Conservation (phyloP, 2,329 filamentous ascomycete species). For the Coniochaeta prunicola region DNA sequence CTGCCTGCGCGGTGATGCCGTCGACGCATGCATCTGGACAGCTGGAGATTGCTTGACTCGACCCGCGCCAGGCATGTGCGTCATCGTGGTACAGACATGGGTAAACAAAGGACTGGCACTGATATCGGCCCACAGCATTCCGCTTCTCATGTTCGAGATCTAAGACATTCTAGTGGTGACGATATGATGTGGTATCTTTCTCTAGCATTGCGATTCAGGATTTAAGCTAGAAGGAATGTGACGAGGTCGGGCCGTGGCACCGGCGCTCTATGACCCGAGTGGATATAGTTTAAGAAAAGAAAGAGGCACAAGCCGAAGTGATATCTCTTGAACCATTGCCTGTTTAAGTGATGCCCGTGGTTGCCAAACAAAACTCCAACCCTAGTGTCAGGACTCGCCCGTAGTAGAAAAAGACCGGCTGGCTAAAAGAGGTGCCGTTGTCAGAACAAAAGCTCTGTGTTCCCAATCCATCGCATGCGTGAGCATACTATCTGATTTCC, state of each 20-base stretch:
- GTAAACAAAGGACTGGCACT: not conserved
- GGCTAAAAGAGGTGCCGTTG: not conserved
- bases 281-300: not conserved
- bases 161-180: not conserved
- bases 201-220: not conserved
- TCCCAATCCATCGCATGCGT: not conserved
- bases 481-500: not conserved
- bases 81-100: not conserved
- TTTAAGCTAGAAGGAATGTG: not conserved
- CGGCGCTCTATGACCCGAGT: not conserved
- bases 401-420: not conserved
- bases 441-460: not conserved
- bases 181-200: not conserved
- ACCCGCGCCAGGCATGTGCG: not conserved
- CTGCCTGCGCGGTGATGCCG: not conserved
- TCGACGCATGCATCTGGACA: not conserved
- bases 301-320: not conserved
- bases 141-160: not conserved
- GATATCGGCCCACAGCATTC: not conserved
- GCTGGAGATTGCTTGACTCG: not conserved
- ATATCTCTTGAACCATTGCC: not conserved
- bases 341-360: not conserved
- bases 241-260: not conserved
- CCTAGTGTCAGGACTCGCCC: not conserved
- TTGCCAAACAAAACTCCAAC: not conserved